These are phyloP conservation scores for Xylariaceae sp. DNA, from an alignment of 2,329 filamentous ascomycete species.

Conservation along the genomic window DNA sequence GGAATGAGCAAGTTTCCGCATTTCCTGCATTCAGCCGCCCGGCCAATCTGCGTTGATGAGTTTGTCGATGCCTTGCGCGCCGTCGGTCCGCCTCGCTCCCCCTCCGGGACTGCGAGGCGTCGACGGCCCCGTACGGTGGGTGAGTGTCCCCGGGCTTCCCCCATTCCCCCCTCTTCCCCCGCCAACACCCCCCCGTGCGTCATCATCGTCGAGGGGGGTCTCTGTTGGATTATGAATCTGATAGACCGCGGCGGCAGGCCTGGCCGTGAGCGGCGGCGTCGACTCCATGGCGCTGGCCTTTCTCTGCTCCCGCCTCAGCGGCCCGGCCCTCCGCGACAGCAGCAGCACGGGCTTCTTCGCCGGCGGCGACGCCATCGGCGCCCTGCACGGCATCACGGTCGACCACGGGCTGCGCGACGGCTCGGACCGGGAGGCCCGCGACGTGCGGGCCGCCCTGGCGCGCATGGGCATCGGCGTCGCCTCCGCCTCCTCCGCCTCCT, in stretches of 20 bases:
- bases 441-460: conserved; percentile 32
- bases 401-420: conserved; percentile 50
- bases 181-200: no score
- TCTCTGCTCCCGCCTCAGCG: conserved; percentile 51
- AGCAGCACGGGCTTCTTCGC: conserved; percentile 37
- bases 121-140: no score
- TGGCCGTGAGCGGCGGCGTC: conserved; percentile 86
- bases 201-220: no score
- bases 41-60: conserved; percentile 31
- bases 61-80: conserved; percentile 44
- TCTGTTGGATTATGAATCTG: no score
- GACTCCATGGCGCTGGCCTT: conserved; percentile 95
- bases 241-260: conserved; percentile 35
- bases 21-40: conserved; percentile 31
- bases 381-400: conserved; percentile 39
- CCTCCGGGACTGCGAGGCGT: no score
- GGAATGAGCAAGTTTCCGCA: conserved; percentile 33
- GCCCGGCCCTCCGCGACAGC: conserved; percentile 29
- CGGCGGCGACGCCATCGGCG: conserved; percentile 48
- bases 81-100: conserved; percentile 43
- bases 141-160: no score
- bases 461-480: conserved; percentile 24
- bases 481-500: no score
- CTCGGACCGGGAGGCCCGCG: conserved; percentile 43
- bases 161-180: no score